These are phyloP conservation scores for Teratosphaeria destructans DNA, from an alignment of 2,329 filamentous ascomycete genomes.

Conservation along the genomic window DNA sequence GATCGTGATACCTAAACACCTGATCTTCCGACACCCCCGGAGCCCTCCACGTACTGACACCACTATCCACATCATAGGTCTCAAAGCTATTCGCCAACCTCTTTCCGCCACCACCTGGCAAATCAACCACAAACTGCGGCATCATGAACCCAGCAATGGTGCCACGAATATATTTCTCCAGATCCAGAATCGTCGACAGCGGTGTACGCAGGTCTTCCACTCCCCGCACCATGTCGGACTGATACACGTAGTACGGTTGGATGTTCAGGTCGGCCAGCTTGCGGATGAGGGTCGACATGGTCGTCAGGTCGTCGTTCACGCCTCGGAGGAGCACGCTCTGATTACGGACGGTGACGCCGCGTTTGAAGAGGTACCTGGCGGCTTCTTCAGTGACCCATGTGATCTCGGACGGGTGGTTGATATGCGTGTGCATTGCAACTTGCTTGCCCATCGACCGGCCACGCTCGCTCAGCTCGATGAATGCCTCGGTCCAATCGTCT, in stretches of 20 bases:
- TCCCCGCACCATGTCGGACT: constrained; percentile 51
- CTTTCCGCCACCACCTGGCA: constrained; percentile 55
- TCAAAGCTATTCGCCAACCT: constrained; percentile 45
- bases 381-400: constrained; percentile 49
- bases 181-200: constrained; percentile 46
- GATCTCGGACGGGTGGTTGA: constrained; percentile 53
- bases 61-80: constrained; percentile 44
- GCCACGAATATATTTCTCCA: constrained; percentile 49
- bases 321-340: constrained; percentile 50
- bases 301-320: constrained; percentile 46
- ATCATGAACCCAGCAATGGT: constrained; percentile 53
- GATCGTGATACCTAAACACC: constrained; percentile 48
- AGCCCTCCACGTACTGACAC: constrained; percentile 46
- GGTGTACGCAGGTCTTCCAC: constrained; percentile 55
- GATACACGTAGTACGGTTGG: constrained; percentile 55
- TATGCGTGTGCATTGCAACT: constrained; percentile 54
- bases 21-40: constrained; percentile 40
- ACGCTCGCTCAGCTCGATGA: constrained; percentile 42
- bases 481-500: constrained; percentile 44
- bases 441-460: constrained; percentile 47
- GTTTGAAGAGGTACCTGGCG: constrained; percentile 39
- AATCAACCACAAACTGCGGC: constrained; percentile 53
- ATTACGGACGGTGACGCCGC: constrained; percentile 48
- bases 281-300: constrained; percentile 45
- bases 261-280: constrained; percentile 47